These are phyloP conservation scores for Aspergillus sojae DNA, from an alignment of 2,329 filamentous ascomycete species.

Conservation along the genomic window DNA sequence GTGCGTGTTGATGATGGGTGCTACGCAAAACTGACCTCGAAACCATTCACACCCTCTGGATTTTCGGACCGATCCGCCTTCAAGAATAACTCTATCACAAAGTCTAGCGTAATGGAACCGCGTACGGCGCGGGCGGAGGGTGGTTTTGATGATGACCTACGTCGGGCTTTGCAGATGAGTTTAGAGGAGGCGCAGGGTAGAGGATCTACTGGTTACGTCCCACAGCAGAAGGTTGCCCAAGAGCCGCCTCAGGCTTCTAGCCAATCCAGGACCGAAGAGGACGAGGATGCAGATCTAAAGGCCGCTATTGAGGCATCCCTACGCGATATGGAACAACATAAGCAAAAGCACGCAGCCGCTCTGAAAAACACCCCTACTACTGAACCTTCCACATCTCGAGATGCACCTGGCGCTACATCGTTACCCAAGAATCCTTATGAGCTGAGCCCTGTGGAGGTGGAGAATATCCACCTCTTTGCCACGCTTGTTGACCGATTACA, in stretches of 20 bases:
- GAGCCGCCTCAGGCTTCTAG: constrained; percentile 49
- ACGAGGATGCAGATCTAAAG: constrained; percentile 90
- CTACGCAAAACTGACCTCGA: constrained; percentile 84
- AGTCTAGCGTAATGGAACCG: constrained; percentile 83
- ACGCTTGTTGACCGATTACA: constrained; percentile 93
- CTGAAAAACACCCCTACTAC: constrained; percentile 76
- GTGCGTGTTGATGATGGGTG: constrained; percentile 97
- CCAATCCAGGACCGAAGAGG: constrained; percentile 59
- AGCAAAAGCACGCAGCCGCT: constrained; percentile 81
- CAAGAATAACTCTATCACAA: constrained; percentile 58
- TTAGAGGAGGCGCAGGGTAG: constrained; percentile 85
- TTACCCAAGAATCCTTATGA: constrained; percentile 91
- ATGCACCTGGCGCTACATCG: constrained; percentile 53
- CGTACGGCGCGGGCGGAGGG: constrained; percentile 85
- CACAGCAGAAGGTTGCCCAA: constrained; percentile 57
- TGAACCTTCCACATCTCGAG: constrained; percentile 48
- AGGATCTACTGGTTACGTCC: constrained; percentile 69
- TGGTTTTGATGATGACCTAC: constrained; percentile 91
- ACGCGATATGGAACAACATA: constrained; percentile 97
- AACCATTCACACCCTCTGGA: constrained; percentile 50
- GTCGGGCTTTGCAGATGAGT: constrained; percentile 93
- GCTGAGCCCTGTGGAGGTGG: constrained; percentile 86
- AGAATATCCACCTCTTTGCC: constrained; percentile 95
- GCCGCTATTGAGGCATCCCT: constrained; percentile 94
- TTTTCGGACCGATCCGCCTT: constrained; percentile 44